Percentiles rank a stretch among this genome's conserved stretches.
Conservation (phyloP, 768 basidiomycete genomes). For the Porpolomopsis calyptriformis region DNA sequence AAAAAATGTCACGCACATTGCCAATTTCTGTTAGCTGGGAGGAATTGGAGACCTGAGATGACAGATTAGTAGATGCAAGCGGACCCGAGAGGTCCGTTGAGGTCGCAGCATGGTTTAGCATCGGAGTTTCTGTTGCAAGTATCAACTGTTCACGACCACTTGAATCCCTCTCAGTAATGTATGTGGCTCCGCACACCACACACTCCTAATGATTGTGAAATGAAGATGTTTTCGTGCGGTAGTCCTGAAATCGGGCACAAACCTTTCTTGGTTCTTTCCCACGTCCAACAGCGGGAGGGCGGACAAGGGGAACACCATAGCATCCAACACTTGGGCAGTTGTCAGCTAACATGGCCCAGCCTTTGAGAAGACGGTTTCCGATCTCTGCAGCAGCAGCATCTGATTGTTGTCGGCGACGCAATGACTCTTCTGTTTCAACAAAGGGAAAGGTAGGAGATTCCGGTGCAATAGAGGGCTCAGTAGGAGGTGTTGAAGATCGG, state of each 20-base stretch:
- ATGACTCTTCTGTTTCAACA: conserved; percentile 51
- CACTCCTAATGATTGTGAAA: conserved; percentile 45
- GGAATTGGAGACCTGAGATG: not conserved
- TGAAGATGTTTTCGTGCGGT: not conserved
- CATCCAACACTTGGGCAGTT: conserved; percentile 65
- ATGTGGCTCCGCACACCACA: conserved; percentile 58
- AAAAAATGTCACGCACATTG: not conserved
- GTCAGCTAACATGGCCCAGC: conserved; percentile 86
- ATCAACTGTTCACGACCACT: conserved; percentile 39
- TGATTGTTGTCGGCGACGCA: conserved; percentile 67
- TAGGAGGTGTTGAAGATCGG: conserved; percentile 66
- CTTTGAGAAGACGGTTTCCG: conserved; percentile 64
- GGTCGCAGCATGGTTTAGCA: too few species aligned
- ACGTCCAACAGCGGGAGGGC: conserved; percentile 55
- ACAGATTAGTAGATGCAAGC: not conserved
- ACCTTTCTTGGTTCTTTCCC: conserved; percentile 47
- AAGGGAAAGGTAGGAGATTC: conserved; percentile 56
- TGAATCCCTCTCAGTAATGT: conserved; percentile 42
- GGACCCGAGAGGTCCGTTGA: too few species aligned
- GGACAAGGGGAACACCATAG: conserved; percentile 74
- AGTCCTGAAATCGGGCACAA: not conserved
- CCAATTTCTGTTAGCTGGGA: not conserved
- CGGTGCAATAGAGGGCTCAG: conserved; percentile 53
- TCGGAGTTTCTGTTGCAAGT: conserved; percentile 14
- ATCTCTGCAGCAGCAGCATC: conserved; percentile 73